phyloP scores from a whole-genome alignment of 805 yeast species.

The Metschnikowia vanudenii region DNA sequence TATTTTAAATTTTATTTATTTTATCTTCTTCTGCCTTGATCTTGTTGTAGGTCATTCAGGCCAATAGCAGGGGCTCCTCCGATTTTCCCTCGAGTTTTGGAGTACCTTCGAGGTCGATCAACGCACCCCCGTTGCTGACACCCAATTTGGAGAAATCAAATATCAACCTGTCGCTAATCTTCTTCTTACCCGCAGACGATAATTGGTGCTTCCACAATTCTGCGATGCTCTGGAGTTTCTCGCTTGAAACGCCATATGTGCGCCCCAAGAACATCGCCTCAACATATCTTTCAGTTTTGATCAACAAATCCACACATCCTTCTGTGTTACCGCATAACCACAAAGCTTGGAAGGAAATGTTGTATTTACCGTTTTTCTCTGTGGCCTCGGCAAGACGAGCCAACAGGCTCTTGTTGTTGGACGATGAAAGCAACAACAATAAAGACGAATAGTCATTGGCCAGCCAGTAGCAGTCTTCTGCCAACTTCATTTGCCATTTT shows the following conservation, averaged over 20 bases:
- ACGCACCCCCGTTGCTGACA: slow-evolving; percentile 17
- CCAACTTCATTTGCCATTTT: slow-evolving; percentile 77
- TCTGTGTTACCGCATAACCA: slow-evolving; percentile 80
- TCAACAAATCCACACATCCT: slow-evolving; percentile 63
- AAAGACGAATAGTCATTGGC: slow-evolving; percentile 83
- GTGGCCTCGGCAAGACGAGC: slow-evolving; percentile 64
- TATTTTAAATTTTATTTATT: background rate
- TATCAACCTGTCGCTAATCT: slow-evolving; percentile 61
- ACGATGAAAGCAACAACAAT: slow-evolving; percentile 76
- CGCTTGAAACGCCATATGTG: slow-evolving; percentile 54
- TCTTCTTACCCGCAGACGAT: slow-evolving; percentile 46
- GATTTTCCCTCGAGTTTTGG: background rate
- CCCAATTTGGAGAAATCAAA: slow-evolving; percentile 33
- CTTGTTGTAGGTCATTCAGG: background rate
- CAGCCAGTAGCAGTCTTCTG: slow-evolving; percentile 72
- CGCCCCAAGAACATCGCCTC: slow-evolving; percentile 84
- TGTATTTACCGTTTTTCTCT: slow-evolving; percentile 72
- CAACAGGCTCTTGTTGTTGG: slow-evolving; percentile 66
- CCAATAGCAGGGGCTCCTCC: slow-evolving; percentile 13
- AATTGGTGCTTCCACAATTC: slow-evolving; percentile 68
- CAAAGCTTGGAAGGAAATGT: slow-evolving; percentile 86
- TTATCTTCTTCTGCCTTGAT: background rate
- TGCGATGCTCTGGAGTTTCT: slow-evolving; percentile 47
- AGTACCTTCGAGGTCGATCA: slow-evolving; percentile 20
- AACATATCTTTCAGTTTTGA: slow-evolving; percentile 64